Evolutionary conservation across 495 filamentous ascomycete species (phyloP), one percentile per base, ranked within the genome.

Genomic region (Talaromyces nanjingensis): DNA sequence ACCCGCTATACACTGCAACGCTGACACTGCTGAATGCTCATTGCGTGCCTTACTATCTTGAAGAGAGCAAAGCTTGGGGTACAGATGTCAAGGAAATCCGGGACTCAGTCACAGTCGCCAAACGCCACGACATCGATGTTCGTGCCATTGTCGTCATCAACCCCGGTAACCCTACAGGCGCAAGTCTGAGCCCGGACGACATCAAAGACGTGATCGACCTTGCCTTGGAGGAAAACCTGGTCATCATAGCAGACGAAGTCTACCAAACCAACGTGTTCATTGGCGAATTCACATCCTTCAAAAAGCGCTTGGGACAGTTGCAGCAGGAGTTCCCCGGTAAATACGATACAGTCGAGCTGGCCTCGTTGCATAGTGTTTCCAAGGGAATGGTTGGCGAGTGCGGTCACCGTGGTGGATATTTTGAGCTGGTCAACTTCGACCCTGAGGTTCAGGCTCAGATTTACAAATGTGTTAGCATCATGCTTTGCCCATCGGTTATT

Each of bases 361-460:
- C 86, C 24, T 96, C 89, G 9, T 81, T 94, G 47, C 90, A 94
- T 80, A 91, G 88, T 67, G 80, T 89, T 63, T 94, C 90, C 65
- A 98, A 98, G 85, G 93, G 93, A 69, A 97, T 98, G 93, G 90
- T 97, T 11, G 93, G 93, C 69, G 93, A 98, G 78, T 98, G 93
- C 71, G 96, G 94, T 45, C 94, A 98, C 77, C 91, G 94, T 47
- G 96, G 92, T 65, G 94, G 94, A 57, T 98, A 94, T 80, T 98
- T 97, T 72, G 94, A 98, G 78, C 84, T 98, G 62, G 83, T 90
- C 62, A 89, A 89, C 64, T 98, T 98, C 75, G 87, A 94, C 73
- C 82, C 86, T 12, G 81, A 87, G 68, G 96, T 98, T 63, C 86
- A 87, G 64, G 92, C 87, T 60, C 89, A 98, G 81, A 92, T 98